Conservation (phyloP, 495 filamentous ascomycete species). For the Penicillium atrosanguineum region DNA sequence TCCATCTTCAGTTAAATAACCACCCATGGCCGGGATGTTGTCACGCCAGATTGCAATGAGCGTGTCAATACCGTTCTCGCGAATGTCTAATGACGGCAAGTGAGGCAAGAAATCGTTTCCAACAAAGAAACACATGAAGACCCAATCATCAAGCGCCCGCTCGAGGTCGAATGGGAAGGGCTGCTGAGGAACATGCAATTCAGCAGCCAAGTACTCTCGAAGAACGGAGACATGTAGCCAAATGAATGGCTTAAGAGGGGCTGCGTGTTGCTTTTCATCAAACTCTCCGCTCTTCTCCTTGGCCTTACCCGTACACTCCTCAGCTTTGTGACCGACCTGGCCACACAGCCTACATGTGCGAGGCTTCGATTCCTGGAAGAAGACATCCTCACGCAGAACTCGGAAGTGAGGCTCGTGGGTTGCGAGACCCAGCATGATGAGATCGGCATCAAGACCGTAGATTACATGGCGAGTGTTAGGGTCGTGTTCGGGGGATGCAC, state of each 20-base stretch:
- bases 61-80: constrained; percentile 95
- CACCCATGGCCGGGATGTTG: constrained; percentile 86
- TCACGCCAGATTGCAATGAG: constrained; percentile 94
- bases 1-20: constrained; percentile 93
- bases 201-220: constrained; percentile 87
- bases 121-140: constrained; percentile 99
- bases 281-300: constrained; percentile 84
- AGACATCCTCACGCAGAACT: constrained; percentile 96
- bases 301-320: constrained; percentile 76
- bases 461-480: constrained; percentile 97
- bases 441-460: constrained; percentile 89
- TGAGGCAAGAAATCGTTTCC: constrained; percentile 99
- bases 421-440: constrained; percentile 97
- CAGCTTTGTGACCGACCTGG: constrained; percentile 82
- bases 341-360: constrained; percentile 83
- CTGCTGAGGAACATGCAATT: constrained; percentile 78
- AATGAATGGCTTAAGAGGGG: constrained; percentile 83
- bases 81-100: constrained; percentile 92
- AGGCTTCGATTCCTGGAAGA: constrained; percentile 79
- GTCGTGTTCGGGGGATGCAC: constrained; percentile 83
- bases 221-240: constrained; percentile 94
- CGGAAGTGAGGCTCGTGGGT: constrained; percentile 98
- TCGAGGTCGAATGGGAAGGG: constrained; percentile 86
- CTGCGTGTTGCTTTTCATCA: constrained; percentile 73
- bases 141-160: constrained; percentile 97